phyloP scores from a whole-genome alignment of 495 filamentous ascomycete genomes.

The Pseudoneurospora amorphoporcata region DNA sequence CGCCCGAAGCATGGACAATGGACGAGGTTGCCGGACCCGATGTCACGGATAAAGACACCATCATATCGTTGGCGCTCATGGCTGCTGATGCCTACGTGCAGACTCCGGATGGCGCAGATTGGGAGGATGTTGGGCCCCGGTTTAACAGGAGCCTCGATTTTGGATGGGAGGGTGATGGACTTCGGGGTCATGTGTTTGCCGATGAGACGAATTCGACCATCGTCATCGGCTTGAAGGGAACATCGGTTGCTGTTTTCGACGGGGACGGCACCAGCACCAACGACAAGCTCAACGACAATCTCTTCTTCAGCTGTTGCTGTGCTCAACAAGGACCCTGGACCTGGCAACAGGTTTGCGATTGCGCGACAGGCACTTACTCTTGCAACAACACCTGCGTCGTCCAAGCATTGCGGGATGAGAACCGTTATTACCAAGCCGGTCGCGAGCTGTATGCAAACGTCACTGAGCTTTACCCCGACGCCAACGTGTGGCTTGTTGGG shows the following conservation, averaged over 20 bases:
- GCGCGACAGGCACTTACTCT: conserved; percentile 68
- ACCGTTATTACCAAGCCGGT: conserved; percentile 80
- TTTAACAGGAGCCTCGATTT: conserved; percentile 80
- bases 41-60: conserved; percentile 72
- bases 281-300: conserved; percentile 94
- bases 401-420: conserved; percentile 63
- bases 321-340: conserved; percentile 79
- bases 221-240: conserved; percentile 87
- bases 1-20: conserved; percentile 67
- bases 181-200: conserved; percentile 86
- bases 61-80: conserved; percentile 77
- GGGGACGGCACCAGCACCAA: conserved; percentile 92
- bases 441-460: conserved; percentile 87
- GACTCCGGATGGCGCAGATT: conserved; percentile 58
- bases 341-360: conserved; percentile 88
- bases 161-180: conserved; percentile 82
- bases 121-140: conserved; percentile 67
- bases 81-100: conserved; percentile 81
- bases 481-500: conserved; percentile 78
- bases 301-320: conserved; percentile 97
- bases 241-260: conserved; percentile 83
- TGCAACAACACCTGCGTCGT: conserved; percentile 86
- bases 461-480: conserved; percentile 73
- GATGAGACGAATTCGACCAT: conserved; percentile 78
- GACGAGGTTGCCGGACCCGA: conserved; percentile 74